Evolutionary conservation across 2,329 filamentous ascomycete genomes (phyloP).

Genomic region (Beauveria asiatica): DNA sequence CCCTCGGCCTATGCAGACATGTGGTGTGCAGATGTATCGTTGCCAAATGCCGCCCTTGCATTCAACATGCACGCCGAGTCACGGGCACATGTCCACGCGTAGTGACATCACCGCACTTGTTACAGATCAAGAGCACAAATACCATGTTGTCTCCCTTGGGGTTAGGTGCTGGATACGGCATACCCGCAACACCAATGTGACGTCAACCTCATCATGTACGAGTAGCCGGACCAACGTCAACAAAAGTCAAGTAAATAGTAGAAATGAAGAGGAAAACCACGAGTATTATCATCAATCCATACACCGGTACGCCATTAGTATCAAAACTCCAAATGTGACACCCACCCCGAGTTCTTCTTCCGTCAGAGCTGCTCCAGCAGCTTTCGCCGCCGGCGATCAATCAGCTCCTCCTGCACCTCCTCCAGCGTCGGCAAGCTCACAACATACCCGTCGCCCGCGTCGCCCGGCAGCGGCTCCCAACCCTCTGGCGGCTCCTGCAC

Average conservation of each 20-base stretch:
- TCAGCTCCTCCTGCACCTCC: conserved; percentile 88
- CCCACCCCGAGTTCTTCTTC: background rate
- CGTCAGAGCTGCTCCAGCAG: conserved; percentile 68
- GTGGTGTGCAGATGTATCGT: background rate
- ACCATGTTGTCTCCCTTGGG: no score
- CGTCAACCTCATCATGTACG: background rate
- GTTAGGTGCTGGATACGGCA: no score
- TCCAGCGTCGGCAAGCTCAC: conserved; percentile 83
- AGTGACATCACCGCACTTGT: no score
- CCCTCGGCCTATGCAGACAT: background rate
- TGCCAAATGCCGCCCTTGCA: background rate
- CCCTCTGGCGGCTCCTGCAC: conserved; percentile 50
- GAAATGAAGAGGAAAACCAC: background rate
- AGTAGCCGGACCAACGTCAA: background rate
- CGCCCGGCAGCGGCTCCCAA: conserved; percentile 84
- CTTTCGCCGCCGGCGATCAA: conserved; percentile 75
- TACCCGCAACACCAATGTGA: no score
- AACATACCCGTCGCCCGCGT: conserved; percentile 69
- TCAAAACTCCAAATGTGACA: background rate
- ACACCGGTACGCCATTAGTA: background rate
- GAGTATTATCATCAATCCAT: background rate
- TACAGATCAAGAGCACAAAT: no score
- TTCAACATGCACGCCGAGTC: background rate
- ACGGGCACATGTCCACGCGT: background rate
- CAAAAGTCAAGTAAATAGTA: background rate